Conservation (phyloP, 345 rosid species). For the Eucalyptus polyanthemos region DNA sequence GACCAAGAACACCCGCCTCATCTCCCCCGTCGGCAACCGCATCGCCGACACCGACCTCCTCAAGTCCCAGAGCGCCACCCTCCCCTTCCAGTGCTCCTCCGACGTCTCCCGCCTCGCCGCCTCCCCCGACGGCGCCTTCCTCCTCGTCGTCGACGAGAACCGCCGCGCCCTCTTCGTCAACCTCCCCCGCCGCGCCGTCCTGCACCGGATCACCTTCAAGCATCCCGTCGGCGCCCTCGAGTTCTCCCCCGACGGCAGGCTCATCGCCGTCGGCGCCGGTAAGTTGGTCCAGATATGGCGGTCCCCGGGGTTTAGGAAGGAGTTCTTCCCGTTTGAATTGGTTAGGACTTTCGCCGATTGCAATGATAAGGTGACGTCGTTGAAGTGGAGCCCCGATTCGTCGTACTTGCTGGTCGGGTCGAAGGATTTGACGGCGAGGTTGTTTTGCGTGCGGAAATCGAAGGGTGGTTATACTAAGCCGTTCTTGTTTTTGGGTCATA, state of each 20-base stretch:
- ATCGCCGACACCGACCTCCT: conserved; percentile 81
- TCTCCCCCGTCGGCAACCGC: conserved; percentile 88
- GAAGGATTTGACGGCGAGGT: conserved; percentile 71
- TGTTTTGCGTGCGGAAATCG: conserved; percentile 52
- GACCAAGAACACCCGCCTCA: conserved; percentile 46
- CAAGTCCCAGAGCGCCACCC: conserved; percentile 60
- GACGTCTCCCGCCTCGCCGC: conserved; percentile 67
- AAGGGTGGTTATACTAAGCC: conserved; percentile 59
- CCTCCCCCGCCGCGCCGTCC: conserved; percentile 56
- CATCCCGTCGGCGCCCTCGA: conserved; percentile 38
- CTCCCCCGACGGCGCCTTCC: conserved; percentile 70
- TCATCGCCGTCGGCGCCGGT: conserved; percentile 70
- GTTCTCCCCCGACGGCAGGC: conserved; percentile 75
- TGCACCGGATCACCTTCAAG: conserved; percentile 66
- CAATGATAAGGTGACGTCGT: conserved; percentile 44
- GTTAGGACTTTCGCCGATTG: conserved; percentile 75
- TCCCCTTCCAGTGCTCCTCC: conserved; percentile 51
- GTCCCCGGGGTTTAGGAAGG: conserved; percentile 72
- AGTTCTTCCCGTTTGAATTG: conserved; percentile 59
- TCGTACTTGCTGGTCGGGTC: conserved; percentile 74
- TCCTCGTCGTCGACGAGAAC: conserved; percentile 70
- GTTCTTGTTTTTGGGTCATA: conserved; percentile 71
- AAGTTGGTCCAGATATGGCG: conserved; percentile 85
- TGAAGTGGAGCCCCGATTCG: conserved; percentile 79
- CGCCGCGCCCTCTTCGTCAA: conserved; percentile 76